phyloP scores from a whole-genome alignment of 2,329 filamentous ascomycete genomes.

The Diaporthe citrichinensis region DNA sequence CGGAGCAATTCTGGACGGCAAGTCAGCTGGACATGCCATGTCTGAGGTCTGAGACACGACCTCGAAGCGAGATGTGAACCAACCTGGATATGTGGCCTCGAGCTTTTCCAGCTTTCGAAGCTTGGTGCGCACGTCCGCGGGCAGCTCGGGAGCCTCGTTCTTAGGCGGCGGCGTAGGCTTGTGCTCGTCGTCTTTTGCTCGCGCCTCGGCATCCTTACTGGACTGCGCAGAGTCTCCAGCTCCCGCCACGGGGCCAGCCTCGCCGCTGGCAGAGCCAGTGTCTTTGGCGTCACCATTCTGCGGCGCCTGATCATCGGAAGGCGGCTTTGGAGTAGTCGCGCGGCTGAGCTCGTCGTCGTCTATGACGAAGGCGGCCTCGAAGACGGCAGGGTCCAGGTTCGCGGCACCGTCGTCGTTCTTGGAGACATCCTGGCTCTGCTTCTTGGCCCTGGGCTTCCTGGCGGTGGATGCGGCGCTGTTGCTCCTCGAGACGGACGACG shows the following conservation, averaged over 20 bases:
- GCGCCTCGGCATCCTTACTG: constrained; percentile 41
- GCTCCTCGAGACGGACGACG: constrained; percentile 59
- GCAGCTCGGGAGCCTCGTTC: constrained; percentile 67
- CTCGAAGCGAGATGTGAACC: constrained; percentile 39
- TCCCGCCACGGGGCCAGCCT: constrained; percentile 30
- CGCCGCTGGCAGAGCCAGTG: constrained; percentile 41
- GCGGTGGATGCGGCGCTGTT: constrained; percentile 51
- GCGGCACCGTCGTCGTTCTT: constrained; percentile 55
- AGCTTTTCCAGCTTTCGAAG: constrained; percentile 91
- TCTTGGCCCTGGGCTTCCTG: constrained; percentile 57
- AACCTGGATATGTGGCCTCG: constrained; percentile 88
- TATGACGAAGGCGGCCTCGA: constrained; percentile 87
- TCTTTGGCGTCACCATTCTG: constrained; percentile 34
- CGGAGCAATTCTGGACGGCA: constrained; percentile 79
- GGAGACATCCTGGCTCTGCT: constrained; percentile 53
- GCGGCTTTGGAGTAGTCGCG: constrained; percentile 43
- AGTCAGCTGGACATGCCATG: constrained; percentile 36
- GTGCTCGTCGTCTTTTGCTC: constrained; percentile 34
- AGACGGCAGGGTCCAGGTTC: constrained; percentile 87
- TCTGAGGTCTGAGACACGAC: constrained; percentile 3
- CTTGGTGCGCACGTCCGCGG: constrained; percentile 81
- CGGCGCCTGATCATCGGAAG: constrained; percentile 36
- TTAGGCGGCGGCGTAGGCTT: constrained; percentile 39
- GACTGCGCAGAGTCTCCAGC: constrained; percentile 44
- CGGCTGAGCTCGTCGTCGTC: constrained; percentile 79